Conservation (phyloP, 1,284 basidiomycete genomes). For the Exobasidium cylindrosporum region DNA sequence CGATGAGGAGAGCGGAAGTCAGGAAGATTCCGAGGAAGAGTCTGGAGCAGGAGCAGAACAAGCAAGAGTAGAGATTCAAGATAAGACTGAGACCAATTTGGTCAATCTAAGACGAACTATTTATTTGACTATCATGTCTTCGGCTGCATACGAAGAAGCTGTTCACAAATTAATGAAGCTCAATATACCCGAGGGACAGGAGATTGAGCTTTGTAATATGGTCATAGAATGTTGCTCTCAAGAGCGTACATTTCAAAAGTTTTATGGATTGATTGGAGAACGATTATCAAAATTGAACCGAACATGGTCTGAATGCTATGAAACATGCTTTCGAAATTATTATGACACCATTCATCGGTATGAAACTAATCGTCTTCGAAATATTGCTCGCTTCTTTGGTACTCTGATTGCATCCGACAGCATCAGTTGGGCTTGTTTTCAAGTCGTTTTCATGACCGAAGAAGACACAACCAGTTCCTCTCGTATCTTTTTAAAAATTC, state of each 20-base stretch:
- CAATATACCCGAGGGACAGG: slow-evolving; percentile 83
- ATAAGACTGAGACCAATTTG: slow-evolving; percentile 89
- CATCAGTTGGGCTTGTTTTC: slow-evolving; percentile 82
- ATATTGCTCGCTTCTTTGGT: slow-evolving; percentile 94
- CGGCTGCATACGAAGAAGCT: slow-evolving; percentile 82
- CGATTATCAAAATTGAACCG: slow-evolving; percentile 94
- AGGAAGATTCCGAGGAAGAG: slow-evolving; percentile 64
- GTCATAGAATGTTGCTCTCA: slow-evolving; percentile 99
- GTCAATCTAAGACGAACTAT: slow-evolving; percentile 91
- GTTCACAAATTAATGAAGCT: slow-evolving; percentile 96
- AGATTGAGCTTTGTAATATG: slow-evolving; percentile 98
- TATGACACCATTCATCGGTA: slow-evolving; percentile 97
- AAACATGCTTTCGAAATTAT: slow-evolving; percentile 82
- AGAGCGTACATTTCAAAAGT: slow-evolving; percentile 91
- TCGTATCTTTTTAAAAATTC: slow-evolving; percentile 95
- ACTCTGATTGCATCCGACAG: slow-evolving; percentile 72
- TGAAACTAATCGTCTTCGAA: slow-evolving; percentile 94
- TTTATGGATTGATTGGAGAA: slow-evolving; percentile 93
- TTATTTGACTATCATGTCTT: slow-evolving; percentile 90
- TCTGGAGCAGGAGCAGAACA: slow-evolving; percentile 60
- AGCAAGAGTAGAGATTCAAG: slow-evolving; percentile 71
- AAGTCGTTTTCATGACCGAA: slow-evolving; percentile 87
- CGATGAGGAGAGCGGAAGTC: slow-evolving; percentile 57
- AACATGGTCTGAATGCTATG: slow-evolving; percentile 84
- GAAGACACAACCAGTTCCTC: slow-evolving; percentile 94